A percentile compares a stretch with the other conserved stretches of the same genome.
phyloP scores from a whole-genome alignment of 192 early-diverging fungal genomes.

The Phlyctochytrium planicorne region DNA sequence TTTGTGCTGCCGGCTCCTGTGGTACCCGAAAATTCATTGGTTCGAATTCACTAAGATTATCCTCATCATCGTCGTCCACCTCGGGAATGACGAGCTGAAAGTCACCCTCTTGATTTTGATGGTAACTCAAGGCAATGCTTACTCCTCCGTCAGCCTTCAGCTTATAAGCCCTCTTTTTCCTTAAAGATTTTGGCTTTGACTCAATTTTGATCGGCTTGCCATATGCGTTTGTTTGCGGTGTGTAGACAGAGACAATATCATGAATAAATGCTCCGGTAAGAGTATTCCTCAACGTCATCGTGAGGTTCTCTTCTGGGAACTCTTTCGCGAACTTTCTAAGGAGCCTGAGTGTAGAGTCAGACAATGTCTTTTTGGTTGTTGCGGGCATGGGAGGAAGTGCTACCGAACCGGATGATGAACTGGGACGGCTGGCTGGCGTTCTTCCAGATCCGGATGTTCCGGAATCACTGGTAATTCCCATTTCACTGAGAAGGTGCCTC shows the following conservation, averaged over 20 bases:
- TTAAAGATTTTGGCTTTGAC: not conserved
- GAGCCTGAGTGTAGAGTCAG: conserved; percentile 33
- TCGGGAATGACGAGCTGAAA: conserved; percentile 23
- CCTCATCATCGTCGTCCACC: conserved; percentile 11
- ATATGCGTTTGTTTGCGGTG: not conserved
- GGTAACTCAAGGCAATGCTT: not conserved
- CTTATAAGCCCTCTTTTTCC: conserved; percentile 10
- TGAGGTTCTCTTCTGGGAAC: not conserved
- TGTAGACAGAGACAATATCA: not conserved
- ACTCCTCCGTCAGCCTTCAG: conserved; percentile 16
- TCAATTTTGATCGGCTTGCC: not conserved
- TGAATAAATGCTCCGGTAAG: conserved; percentile 28
- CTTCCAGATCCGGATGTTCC: too few species aligned
- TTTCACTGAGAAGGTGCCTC: too few species aligned
- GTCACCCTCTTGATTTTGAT: not conserved
- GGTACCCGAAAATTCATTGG: not conserved
- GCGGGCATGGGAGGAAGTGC: conserved; percentile 10
- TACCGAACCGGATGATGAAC: too few species aligned
- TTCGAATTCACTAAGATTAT: not conserved
- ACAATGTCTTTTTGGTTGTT: conserved; percentile 22
- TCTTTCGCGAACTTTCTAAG: conserved; percentile 40
- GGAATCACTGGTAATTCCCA: too few species aligned
- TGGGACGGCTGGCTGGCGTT: too few species aligned
- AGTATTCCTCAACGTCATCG: conserved; percentile 4
- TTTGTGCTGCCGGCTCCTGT: not conserved